Conservation (phyloP, 2,329 filamentous ascomycete genomes). For the Penicillium vulpinum region DNA sequence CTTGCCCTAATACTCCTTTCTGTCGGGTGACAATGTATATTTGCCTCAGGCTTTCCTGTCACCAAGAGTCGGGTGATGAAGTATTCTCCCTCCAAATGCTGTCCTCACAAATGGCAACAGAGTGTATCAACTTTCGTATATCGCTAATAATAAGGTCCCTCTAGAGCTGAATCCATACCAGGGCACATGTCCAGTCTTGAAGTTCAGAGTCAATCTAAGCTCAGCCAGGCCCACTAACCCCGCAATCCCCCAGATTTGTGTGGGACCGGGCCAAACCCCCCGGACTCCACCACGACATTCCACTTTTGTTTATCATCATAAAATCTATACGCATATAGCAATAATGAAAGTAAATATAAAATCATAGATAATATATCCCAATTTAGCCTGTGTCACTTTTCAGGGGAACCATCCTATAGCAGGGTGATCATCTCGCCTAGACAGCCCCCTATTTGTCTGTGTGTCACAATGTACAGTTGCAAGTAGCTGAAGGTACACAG, state of each 20-base stretch:
- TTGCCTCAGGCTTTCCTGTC: too few relatives aligned
- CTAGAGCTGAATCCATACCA: too few relatives aligned
- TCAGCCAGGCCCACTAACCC: constrained; percentile 7
- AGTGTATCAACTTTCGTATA: background rate
- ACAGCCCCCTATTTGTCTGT: background rate
- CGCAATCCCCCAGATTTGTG: constrained; percentile 12
- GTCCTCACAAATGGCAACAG: background rate
- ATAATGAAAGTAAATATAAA: background rate
- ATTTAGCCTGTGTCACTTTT: background rate
- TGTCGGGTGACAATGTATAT: background rate
- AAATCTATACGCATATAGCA: background rate
- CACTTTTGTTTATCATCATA: background rate
- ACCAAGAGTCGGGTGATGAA: background rate
- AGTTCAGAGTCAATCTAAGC: constrained; percentile 5
- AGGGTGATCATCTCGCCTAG: background rate
- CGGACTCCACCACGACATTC: constrained; percentile 10
- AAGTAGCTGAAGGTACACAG: background rate
- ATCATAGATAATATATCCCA: background rate
- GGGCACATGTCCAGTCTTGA: background rate
- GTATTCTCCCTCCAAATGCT: background rate
- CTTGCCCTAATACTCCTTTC: background rate
- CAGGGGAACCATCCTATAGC: constrained; percentile 7
- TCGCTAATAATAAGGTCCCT: too few relatives aligned
- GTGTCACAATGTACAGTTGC: constrained; percentile 13
- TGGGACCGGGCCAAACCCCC: constrained; percentile 5